Evolutionary conservation across 2,329 filamentous ascomycete species (phyloP).

Genomic region (Phialocephala subalpina): DNA sequence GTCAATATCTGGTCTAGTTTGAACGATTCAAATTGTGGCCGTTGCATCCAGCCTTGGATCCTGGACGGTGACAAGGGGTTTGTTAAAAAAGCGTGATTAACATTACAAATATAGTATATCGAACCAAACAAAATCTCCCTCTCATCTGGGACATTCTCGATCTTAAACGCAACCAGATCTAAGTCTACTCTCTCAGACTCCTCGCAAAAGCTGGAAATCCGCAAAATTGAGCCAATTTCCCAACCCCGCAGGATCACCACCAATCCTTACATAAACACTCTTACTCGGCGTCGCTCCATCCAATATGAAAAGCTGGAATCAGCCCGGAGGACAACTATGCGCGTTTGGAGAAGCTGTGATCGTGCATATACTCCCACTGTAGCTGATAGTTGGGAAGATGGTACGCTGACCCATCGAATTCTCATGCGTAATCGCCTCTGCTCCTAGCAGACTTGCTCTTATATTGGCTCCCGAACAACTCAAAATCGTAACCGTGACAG

Average conservation of each 20-base stretch:
- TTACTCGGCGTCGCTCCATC: conserved; percentile 68
- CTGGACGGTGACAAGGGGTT: no score
- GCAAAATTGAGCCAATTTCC: conserved; percentile 65
- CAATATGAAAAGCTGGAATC: conserved; percentile 70
- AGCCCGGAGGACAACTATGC: conserved; percentile 65
- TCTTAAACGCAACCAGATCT: no score
- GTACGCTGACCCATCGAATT: conserved; percentile 75
- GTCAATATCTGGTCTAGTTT: no score
- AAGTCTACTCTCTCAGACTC: no score
- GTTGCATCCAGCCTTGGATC: no score
- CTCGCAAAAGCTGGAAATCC: no score
- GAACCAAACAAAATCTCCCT: no score
- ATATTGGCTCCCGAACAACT: conserved; percentile 27
- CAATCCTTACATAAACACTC: conserved; percentile 70
- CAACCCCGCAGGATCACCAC: conserved; percentile 66
- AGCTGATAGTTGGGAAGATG: conserved; percentile 61
- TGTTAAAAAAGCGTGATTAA: no score
- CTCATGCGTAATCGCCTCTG: conserved; percentile 62
- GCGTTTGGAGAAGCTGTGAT: conserved; percentile 64
- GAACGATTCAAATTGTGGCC: no score
- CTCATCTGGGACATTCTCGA: no score
- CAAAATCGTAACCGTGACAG: conserved; percentile 16
- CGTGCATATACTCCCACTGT: conserved; percentile 52
- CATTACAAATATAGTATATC: no score
- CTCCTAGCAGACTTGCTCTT: conserved; percentile 42